Percentiles rank a stretch among this genome's conserved stretches.
These are phyloP conservation scores for Neurospora tetrasperma DNA, from an alignment of 495 filamentous ascomycete genomes.

Conservation along the genomic window DNA sequence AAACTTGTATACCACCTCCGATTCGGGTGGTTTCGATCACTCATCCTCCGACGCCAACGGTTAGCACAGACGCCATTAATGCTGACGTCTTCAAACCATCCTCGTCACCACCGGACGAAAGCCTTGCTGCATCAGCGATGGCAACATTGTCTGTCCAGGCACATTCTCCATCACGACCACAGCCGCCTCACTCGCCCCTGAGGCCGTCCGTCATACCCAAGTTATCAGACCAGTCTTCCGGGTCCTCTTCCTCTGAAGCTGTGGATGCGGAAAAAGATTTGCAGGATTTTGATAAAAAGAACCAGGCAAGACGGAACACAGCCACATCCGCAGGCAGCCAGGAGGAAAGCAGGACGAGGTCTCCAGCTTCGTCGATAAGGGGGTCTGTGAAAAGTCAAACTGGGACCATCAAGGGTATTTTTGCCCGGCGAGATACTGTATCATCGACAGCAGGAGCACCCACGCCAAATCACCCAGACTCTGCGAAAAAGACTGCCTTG, in stretches of 20 bases:
- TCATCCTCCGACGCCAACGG: constrained; percentile 49
- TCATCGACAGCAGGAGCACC: constrained; percentile 14
- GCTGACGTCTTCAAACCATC: constrained; percentile 44
- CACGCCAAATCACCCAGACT: constrained; percentile 15
- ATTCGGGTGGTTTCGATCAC: constrained; percentile 50
- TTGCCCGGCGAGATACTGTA: constrained; percentile 27
- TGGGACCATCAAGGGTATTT: constrained; percentile 29
- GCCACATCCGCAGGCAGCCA: constrained; percentile 27
- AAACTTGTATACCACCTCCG: constrained; percentile 22
- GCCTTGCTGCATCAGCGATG: constrained; percentile 50
- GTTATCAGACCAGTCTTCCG: constrained; percentile 32
- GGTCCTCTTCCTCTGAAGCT: constrained; percentile 22
- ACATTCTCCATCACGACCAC: constrained; percentile 41
- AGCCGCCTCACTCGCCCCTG: constrained; percentile 38
- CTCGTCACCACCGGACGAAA: constrained; percentile 39
- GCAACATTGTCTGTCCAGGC: constrained; percentile 56
- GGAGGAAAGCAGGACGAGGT: constrained; percentile 16
- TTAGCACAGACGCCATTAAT: constrained; percentile 51
- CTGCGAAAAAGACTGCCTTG: constrained; percentile 35
- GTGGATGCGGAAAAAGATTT: constrained; percentile 26
- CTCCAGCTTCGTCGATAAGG: constrained; percentile 24
- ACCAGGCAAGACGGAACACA: constrained; percentile 34
- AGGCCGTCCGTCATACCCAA: constrained; percentile 29
- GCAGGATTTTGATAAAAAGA: constrained; percentile 25
- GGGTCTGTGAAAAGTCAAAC: constrained; percentile 28